Conservation (phyloP, 1,284 basidiomycete species). For the Ceratobasidium papillatum region DNA sequence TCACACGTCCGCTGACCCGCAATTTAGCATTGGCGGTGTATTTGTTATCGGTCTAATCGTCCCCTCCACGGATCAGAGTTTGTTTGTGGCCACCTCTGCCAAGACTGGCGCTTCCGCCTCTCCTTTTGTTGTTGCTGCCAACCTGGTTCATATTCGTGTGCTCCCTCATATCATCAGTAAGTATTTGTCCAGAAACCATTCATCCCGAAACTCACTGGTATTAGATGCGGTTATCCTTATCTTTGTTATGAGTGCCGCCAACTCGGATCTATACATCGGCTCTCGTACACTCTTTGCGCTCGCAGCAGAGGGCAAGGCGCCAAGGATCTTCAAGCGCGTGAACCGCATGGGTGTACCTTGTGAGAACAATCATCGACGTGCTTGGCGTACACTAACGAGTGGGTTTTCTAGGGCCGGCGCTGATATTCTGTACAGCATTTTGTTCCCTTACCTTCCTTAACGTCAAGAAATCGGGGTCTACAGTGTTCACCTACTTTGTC, state of each 20-base stretch:
- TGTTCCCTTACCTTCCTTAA: constrained; percentile 70
- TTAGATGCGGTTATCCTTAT: constrained; percentile 44
- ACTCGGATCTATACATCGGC: constrained; percentile 60
- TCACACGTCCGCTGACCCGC: not conserved
- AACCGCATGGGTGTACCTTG: constrained; percentile 59
- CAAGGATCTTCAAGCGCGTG: constrained; percentile 59
- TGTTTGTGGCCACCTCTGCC: constrained; percentile 67
- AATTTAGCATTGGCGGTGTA: constrained; percentile 60
- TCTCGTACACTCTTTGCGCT: constrained; percentile 51
- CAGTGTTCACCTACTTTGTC: constrained; percentile 77
- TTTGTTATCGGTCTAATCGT: constrained; percentile 75
- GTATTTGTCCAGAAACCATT: constrained; percentile 47
- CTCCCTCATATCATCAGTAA: constrained; percentile 59
- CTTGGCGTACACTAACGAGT: constrained; percentile 47
- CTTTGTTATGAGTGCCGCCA: constrained; percentile 56
- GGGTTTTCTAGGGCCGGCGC: constrained; percentile 50
- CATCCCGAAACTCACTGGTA: constrained; percentile 43
- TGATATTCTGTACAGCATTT: constrained; percentile 66
- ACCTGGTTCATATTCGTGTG: constrained; percentile 54
- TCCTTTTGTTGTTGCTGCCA: constrained; percentile 72
- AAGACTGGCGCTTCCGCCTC: constrained; percentile 74
- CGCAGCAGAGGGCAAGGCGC: constrained; percentile 61
- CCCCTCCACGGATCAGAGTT: constrained; percentile 52
- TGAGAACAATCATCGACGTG: not conserved
- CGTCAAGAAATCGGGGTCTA: constrained; percentile 60